Percentiles rank a stretch among this genome's conserved stretches.
These are phyloP conservation scores for Metarhizium guizhouense DNA, from an alignment of 2,329 filamentous ascomycete genomes.

Conservation along the genomic window DNA sequence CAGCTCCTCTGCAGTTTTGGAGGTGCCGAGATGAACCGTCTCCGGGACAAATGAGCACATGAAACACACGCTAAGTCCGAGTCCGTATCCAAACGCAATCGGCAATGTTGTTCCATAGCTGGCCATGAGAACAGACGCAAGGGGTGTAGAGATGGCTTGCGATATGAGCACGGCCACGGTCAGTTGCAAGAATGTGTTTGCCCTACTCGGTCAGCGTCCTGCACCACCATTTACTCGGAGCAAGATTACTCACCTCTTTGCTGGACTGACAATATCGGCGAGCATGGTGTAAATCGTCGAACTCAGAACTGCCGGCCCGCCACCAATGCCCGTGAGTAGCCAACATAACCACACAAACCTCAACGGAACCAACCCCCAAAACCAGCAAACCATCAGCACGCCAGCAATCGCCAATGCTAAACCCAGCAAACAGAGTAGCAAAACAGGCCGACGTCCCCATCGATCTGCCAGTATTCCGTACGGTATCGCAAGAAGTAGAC, in stretches of 20 bases:
- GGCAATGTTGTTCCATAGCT: background rate
- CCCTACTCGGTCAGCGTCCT: background rate
- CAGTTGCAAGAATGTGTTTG: background rate
- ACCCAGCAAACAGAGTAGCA: background rate
- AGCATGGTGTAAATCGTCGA: constrained; percentile 3
- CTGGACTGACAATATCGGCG: background rate
- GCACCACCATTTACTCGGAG: background rate
- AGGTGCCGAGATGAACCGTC: background rate
- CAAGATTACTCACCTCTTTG: background rate
- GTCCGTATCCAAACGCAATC: background rate
- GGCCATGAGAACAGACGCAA: background rate
- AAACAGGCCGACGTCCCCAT: background rate
- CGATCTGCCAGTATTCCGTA: constrained; percentile 1
- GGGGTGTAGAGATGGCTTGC: background rate
- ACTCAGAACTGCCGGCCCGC: background rate
- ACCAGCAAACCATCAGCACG: constrained; percentile 1
- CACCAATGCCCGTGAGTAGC: constrained; percentile 1
- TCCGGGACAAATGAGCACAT: background rate
- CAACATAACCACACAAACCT: constrained; percentile 1
- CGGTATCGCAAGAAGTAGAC: constrained; percentile 2
- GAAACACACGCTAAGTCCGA: background rate
- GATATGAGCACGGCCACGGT: background rate
- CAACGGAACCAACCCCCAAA: constrained; percentile 4
- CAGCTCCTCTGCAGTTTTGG: background rate
- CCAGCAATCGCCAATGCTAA: background rate